Base-by-base conservation (phyloP, 2,329 filamentous ascomycete species). In the Colletotrichum truncatum region DNA sequence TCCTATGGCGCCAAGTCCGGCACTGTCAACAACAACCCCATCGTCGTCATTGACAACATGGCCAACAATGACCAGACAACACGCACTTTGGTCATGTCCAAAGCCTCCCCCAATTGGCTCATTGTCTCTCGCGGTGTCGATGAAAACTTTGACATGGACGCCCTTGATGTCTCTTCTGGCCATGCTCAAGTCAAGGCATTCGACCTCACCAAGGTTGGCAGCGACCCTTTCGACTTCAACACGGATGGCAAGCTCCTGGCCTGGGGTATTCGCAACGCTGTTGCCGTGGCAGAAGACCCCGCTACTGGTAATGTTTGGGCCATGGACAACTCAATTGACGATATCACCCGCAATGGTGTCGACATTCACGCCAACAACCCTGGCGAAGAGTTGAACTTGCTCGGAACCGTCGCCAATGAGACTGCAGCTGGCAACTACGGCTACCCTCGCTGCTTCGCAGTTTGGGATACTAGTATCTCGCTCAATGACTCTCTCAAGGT, bases 191-290 rank as follows among this genome's bases (percentile, higher is more conserved):
- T 94, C 72, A 90, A 89, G 66, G 86, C 86, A 32, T 86, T 84
- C 70, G 79, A 84, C 71, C 68, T 84, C 10, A 70, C 72, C 46
- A 73, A 76, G 61, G 26, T 67, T 21, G 23, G 72, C 30, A 63
- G 68, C 45, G 46, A 70, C 3, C 72, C 81, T 3, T 81, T 79
- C 71, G 76, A 85, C 68, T 88, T 82, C 48, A 80, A 83, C 34
- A 69, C 77, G 76, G 69, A 86, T 12, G 85, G 85, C 3, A 69
- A 74, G 11, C 70, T 85, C 0, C 75, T 88, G 3, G 86, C 90
- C 14, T 93, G 90, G 90, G 91, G 91, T 10, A 80, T 94, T 55
- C 84, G 90, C 36, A 93, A 93, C 74, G 89, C 89, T 1, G 90
- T 93, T 4, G 91, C 91, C 9, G 78, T 93, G 4, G 89, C 81